Percentiles rank a stretch among this genome's conserved stretches.
Conservation (phyloP, 176 grass and related monocot species). For the Rhynchospora breviuscula region DNA sequence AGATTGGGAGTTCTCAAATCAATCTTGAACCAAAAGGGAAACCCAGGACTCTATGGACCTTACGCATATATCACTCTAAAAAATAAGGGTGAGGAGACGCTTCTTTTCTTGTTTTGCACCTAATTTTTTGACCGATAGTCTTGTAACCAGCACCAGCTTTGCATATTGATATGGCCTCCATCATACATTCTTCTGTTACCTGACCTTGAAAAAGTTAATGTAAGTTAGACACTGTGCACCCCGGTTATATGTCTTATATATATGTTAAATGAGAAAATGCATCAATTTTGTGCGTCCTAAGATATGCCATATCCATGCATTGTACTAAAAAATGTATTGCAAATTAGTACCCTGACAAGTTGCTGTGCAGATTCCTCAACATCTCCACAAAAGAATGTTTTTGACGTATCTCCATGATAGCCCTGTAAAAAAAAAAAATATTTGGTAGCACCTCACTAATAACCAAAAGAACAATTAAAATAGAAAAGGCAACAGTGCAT, state of each 20-base stretch:
- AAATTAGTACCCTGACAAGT: slow-evolving; percentile 70
- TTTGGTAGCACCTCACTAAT: not conserved
- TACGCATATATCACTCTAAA: not conserved
- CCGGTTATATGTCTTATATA: not conserved
- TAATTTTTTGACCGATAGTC: slow-evolving; percentile 93
- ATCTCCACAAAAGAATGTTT: slow-evolving; percentile 94
- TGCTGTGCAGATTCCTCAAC: slow-evolving; percentile 75
- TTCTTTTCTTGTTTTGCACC: slow-evolving; percentile 32
- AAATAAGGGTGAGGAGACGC: not conserved
- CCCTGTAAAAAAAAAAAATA: slow-evolving; percentile 45
- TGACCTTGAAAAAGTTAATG: slow-evolving; percentile 29
- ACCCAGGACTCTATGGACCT: not conserved
- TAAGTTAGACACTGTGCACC: not conserved
- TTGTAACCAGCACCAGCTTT: slow-evolving; percentile 80
- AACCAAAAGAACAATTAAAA: slow-evolving; percentile 1
- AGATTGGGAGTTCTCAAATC: not conserved
- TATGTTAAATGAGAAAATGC: not conserved
- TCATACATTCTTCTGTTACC: slow-evolving; percentile 90
- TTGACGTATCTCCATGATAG: slow-evolving; percentile 91
- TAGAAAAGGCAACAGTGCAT: slow-evolving; percentile 12
- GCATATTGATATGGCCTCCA: slow-evolving; percentile 76
- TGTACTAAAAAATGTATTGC: not conserved
- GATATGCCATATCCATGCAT: not conserved
- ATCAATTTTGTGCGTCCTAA: not conserved
- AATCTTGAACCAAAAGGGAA: not conserved